phyloP scores from a whole-genome alignment of 345 rosid genomes.

The Alliaria petiolata region DNA sequence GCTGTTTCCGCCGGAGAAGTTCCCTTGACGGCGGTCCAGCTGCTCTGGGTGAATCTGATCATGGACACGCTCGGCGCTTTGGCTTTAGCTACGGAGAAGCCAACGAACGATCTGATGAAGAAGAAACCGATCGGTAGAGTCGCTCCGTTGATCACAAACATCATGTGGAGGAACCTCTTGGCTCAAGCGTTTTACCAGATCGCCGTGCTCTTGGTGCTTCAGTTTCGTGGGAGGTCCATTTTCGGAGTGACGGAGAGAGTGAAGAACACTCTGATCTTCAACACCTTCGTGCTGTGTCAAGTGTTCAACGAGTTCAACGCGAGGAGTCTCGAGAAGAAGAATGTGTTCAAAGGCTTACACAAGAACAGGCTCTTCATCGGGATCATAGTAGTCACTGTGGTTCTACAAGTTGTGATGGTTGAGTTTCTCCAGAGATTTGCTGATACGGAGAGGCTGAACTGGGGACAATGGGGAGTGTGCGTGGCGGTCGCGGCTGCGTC shows the following conservation, averaged over 20 bases:
- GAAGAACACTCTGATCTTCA: slow-evolving; percentile 66
- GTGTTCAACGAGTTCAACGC: slow-evolving; percentile 84
- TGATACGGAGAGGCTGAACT: slow-evolving; percentile 59
- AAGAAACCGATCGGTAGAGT: slow-evolving; percentile 59
- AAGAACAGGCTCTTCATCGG: slow-evolving; percentile 60
- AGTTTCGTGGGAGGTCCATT: slow-evolving; percentile 58
- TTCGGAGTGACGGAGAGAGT: slow-evolving; percentile 48
- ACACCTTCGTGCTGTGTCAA: slow-evolving; percentile 65
- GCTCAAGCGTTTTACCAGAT: slow-evolving; percentile 71
- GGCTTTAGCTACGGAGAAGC: slow-evolving; percentile 66
- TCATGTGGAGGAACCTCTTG: slow-evolving; percentile 76
- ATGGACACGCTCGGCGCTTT: slow-evolving; percentile 81
- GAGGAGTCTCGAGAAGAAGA: slow-evolving; percentile 70
- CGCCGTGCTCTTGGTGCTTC: slow-evolving; percentile 53
- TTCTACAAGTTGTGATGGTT: slow-evolving; percentile 69
- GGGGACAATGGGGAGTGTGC: slow-evolving; percentile 69
- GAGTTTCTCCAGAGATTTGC: slow-evolving; percentile 73
- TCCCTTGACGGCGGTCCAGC: slow-evolving; percentile 64
- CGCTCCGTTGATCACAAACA: slow-evolving; percentile 56
- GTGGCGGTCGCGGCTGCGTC: slow-evolving; percentile 50
- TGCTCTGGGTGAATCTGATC: slow-evolving; percentile 73
- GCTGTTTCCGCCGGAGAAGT: slow-evolving; percentile 71
- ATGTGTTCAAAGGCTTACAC: slow-evolving; percentile 63
- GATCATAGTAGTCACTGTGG: slow-evolving; percentile 46
- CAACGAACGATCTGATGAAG: slow-evolving; percentile 61